Evolutionary conservation across 2,329 filamentous ascomycete genomes (phyloP).

Genomic region (Colletotrichum viniferum): DNA sequence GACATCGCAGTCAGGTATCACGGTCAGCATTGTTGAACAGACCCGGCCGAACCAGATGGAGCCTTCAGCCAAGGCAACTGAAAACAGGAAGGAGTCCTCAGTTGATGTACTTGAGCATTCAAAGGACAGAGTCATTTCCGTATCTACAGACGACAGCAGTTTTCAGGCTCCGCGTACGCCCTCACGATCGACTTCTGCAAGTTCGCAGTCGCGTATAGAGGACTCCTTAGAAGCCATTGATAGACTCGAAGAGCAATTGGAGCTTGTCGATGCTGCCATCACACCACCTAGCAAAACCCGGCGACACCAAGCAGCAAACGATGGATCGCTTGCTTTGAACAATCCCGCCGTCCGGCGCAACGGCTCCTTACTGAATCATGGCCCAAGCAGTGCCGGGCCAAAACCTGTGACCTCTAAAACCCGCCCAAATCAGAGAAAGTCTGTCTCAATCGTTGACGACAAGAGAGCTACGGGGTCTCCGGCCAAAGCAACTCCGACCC

Average conservation of each 20-base stretch:
- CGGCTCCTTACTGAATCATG: constrained; percentile 22
- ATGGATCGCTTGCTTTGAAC: not conserved
- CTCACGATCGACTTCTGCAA: constrained; percentile 21
- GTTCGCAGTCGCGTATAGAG: constrained; percentile 56
- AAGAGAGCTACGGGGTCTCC: constrained; percentile 25
- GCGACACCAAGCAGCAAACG: not conserved
- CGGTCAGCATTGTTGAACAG: not conserved
- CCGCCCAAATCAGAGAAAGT: constrained; percentile 44
- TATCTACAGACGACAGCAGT: constrained; percentile 3
- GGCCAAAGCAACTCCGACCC: constrained; percentile 23
- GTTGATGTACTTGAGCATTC: not conserved
- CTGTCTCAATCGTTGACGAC: constrained; percentile 34
- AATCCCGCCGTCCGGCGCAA: not conserved
- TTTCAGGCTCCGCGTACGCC: not conserved
- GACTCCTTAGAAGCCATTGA: constrained; percentile 69
- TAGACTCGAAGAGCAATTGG: constrained; percentile 64
- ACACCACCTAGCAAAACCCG: constrained; percentile 29
- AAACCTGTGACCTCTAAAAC: constrained; percentile 40
- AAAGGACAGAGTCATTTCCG: constrained; percentile 1
- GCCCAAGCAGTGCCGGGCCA: constrained; percentile 43
- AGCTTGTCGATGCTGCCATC: constrained; percentile 52
- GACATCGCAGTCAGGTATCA: not conserved
- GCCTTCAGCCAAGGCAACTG: not conserved
- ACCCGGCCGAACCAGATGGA: not conserved
- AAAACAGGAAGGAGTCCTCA: not conserved